Base-by-base conservation (phyloP, 495 filamentous ascomycete species). In the Daldinia loculata region DNA sequence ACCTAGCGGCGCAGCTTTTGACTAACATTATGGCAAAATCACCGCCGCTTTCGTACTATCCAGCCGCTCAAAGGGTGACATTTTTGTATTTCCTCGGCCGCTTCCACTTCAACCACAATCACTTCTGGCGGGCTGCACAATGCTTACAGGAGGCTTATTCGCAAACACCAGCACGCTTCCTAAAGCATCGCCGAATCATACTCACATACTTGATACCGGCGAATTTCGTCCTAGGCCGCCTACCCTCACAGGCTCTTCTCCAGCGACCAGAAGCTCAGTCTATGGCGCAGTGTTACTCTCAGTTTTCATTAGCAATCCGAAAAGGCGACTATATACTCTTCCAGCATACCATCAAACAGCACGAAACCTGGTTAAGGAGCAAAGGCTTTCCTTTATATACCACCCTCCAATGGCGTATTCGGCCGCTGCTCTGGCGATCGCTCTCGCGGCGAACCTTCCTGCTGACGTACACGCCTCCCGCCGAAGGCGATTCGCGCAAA, bases 21-120 rank as follows among this genome's bases (percentile, higher is more conserved):
- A 90, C 89, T 67, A 97, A 96, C 73, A 93, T 98, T 74, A 90
- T 88, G 69, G 89, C 92, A 38, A 89, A 90, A 68, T 93, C 92
- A 2, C 92, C 94, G 5, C 92, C 92, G 0, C 83, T 97, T 15
- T 82, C 84, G 3, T 82, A 90, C 45, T 97, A 94, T 75, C 92
- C 95, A 15, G 92, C 93, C n/a, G 86, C 92, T 9, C 92, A 98
- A 64, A 88, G 93, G 43, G 92, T 96, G 29, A 94, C 95, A 22
- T 98, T 94, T 76, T 89, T 97, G 6, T 98, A 97, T 80, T 98
- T 97, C 75, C 91, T 97, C 17, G 95, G 95, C 30, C 91, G 94
- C 41, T 97, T 94, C 75, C 85, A 91, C 66, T 94, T 97, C 74
- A 87, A 89, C 61, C 93, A 92, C 67, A 90, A 86, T 48, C 89